Evolutionary conservation across 345 rosid genomes (phyloP).

Genomic region (Dovyalis caffra): DNA sequence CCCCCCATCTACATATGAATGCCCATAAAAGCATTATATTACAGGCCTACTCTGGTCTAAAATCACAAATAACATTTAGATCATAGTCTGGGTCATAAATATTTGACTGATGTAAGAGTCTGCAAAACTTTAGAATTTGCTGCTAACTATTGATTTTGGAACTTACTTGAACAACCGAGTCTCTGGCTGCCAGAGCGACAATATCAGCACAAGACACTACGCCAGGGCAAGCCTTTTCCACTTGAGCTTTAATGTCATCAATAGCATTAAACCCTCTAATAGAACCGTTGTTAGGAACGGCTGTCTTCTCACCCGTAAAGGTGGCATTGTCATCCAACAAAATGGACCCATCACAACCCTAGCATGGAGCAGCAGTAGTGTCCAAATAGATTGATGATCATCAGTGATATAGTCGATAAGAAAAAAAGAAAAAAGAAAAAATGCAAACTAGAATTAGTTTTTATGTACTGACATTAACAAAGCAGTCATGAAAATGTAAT

Average conservation of each 20-base stretch:
- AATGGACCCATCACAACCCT: slow-evolving; percentile 30
- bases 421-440: background rate
- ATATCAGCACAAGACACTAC: slow-evolving; percentile 29
- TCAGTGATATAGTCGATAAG: no score
- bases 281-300: slow-evolving; percentile 8
- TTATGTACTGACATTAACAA: slow-evolving; percentile 36
- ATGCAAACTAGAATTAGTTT: no score
- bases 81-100: no score
- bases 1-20: no score
- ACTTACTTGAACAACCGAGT: slow-evolving; percentile 19
- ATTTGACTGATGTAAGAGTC: no score
- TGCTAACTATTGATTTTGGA: background rate
- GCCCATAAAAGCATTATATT: background rate
- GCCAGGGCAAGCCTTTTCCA: slow-evolving; percentile 28
- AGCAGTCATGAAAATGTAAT: slow-evolving; percentile 54
- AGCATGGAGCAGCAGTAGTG: background rate
- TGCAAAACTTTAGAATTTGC: no score
- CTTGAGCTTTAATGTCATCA: slow-evolving; percentile 18
- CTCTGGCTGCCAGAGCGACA: slow-evolving; percentile 23
- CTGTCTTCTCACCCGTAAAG: slow-evolving; percentile 23
- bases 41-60: no score
- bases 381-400: no score
- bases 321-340: slow-evolving; percentile 20
- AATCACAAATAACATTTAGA: no score
- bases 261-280: slow-evolving; percentile 20